Evolutionary conservation across 495 filamentous ascomycete species (phyloP).

Genomic region (Penicillium coffeae): DNA sequence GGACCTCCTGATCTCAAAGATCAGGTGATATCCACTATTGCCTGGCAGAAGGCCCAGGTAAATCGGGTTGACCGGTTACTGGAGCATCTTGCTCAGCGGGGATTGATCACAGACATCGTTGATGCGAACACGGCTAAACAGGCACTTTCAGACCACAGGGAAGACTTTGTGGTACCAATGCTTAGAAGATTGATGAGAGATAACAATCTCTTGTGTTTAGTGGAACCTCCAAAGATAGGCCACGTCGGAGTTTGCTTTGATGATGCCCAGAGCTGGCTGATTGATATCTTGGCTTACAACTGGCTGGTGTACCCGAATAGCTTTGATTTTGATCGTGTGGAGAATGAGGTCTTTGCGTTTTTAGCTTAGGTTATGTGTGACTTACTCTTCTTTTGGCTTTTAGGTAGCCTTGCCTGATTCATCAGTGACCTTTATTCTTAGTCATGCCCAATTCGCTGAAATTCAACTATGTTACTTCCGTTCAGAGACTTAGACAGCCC

Average conservation of each 20-base stretch:
- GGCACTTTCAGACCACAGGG: constrained; percentile 4
- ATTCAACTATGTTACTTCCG: too few relatives aligned
- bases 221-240: not conserved
- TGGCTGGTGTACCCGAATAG: constrained; percentile 1
- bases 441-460: too few relatives aligned
- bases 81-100: constrained; percentile 9
- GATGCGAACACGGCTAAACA: not conserved
- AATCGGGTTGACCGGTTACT: constrained; percentile 15
- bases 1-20: constrained; percentile 9
- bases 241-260: constrained; percentile 2
- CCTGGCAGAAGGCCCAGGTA: constrained; percentile 3
- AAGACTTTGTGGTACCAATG: constrained; percentile 5
- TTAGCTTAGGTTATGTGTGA: constrained; percentile 2
- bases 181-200: not conserved
- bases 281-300: constrained; percentile 4
- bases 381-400: too few relatives aligned
- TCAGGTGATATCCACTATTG: constrained; percentile 9
- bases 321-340: constrained; percentile 4
- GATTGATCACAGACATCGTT: constrained; percentile 8
- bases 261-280: constrained; percentile 1
- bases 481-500: too few relatives aligned
- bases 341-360: constrained; percentile 1
- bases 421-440: too few relatives aligned
- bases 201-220: not conserved
- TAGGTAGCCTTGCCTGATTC: too few relatives aligned